A percentile compares a stretch with the other conserved stretches of the same genome.
These are phyloP conservation scores for Euphrasia confusa DNA, from an alignment of 257 asterid species.

Conservation along the genomic window DNA sequence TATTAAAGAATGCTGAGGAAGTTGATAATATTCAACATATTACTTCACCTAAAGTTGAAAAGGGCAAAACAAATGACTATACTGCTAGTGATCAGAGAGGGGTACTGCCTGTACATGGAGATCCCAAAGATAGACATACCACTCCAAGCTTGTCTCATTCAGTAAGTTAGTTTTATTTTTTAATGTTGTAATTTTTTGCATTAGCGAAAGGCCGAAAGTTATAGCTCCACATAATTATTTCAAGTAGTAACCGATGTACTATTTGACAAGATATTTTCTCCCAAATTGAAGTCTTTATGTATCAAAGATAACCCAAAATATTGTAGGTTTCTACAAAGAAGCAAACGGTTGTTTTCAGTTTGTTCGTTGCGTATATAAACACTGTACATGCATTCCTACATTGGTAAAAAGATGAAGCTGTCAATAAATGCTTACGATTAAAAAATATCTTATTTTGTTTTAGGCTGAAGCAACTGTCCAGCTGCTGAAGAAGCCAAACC, in stretches of 20 bases:
- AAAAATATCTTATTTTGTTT: slow-evolving; percentile 12
- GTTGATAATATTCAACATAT: slow-evolving; percentile 22
- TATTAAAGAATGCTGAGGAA: slow-evolving; percentile 26
- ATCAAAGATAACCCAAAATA: background rate
- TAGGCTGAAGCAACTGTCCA: slow-evolving; percentile 70
- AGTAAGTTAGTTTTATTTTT: slow-evolving; percentile 26
- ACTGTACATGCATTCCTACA: background rate
- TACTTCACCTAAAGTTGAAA: slow-evolving; percentile 24
- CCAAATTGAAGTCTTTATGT: background rate
- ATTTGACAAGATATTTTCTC: too few relatives aligned
- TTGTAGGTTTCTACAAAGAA: background rate
- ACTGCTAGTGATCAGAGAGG: too few relatives aligned
- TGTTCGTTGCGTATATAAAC: background rate
- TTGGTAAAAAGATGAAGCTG: slow-evolving; percentile 7
- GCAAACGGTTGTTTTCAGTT: slow-evolving; percentile 10
- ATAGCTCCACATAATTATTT: background rate
- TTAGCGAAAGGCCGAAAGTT: background rate
- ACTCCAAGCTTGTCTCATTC: slow-evolving; percentile 15
- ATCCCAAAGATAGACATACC: slow-evolving; percentile 22
- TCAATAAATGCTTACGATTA: background rate
- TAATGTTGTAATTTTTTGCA: slow-evolving; percentile 3
- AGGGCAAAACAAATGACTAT: too few relatives aligned
- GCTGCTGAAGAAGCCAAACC: slow-evolving; percentile 69
- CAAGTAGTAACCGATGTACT: background rate
- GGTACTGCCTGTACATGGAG: slow-evolving; percentile 3